A percentile compares a stretch with the other conserved stretches of the same genome.
Evolutionary conservation across 176 grass and related monocot species (phyloP).

Genomic region (Oryza rufipogon): DNA sequence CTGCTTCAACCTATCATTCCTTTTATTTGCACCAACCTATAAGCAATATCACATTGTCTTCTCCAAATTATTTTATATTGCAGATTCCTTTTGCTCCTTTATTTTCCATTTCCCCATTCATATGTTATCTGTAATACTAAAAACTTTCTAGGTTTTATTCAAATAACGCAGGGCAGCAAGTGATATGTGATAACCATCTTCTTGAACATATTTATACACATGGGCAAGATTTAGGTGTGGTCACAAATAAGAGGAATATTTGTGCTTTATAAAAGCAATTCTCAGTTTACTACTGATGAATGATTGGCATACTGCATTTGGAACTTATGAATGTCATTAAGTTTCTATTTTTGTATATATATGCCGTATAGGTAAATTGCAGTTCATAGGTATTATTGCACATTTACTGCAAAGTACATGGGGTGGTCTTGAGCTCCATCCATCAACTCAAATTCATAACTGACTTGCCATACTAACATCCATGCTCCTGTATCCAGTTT

Average conservation of each 20-base stretch:
- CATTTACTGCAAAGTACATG: not conserved
- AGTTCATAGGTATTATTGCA: not conserved
- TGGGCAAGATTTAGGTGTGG: constrained; percentile 3
- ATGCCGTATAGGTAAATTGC: not conserved
- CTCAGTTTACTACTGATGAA: not conserved
- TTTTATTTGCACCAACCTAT: constrained; percentile 16
- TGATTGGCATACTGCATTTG: not conserved
- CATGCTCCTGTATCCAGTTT: constrained; percentile 18
- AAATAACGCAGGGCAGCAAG: not conserved
- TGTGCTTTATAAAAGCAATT: not conserved
- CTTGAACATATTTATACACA: not conserved
- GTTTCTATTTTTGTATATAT: not conserved
- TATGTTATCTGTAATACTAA: not conserved
- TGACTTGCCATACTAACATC: not conserved
- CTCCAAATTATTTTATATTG: not conserved
- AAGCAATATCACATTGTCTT: not conserved
- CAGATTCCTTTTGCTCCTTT: constrained; percentile 18
- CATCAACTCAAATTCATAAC: constrained; percentile 16
- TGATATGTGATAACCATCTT: not conserved
- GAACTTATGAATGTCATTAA: not conserved
- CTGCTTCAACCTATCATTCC: not conserved
- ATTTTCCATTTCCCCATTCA: not conserved
- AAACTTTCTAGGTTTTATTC: not conserved
- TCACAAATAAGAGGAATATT: not conserved
- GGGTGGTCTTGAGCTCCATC: not conserved